Evolutionary conservation across 2,329 filamentous ascomycete species (phyloP).

Genomic region (Diplocarpon rosae): DNA sequence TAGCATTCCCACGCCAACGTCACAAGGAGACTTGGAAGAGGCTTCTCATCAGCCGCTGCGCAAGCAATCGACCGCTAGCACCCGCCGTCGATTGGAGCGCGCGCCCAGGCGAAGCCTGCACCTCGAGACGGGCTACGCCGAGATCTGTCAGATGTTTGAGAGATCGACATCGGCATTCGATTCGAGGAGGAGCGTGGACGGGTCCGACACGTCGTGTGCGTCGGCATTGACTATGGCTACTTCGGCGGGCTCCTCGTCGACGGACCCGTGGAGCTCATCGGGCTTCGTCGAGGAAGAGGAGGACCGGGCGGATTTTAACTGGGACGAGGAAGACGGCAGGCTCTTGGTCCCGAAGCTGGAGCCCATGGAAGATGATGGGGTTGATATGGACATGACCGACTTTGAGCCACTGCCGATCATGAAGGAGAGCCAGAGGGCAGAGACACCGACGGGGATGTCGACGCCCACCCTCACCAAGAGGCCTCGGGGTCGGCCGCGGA

Average conservation of each 20-base stretch:
- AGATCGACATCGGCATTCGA: constrained; percentile 12
- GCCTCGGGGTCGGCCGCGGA: constrained; percentile 70
- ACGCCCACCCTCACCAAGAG: constrained; percentile 36
- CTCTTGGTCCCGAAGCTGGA: constrained; percentile 44
- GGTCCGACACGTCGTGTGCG: constrained; percentile 20
- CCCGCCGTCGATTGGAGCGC: constrained; percentile 10
- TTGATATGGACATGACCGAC: constrained; percentile 43
- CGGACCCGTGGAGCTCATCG: constrained; percentile 24
- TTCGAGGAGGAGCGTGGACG: constrained; percentile 22
- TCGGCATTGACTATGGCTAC: constrained; percentile 22
- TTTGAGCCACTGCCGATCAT: constrained; percentile 35
- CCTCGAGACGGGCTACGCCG: constrained; percentile 9
- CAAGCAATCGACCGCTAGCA: constrained; percentile 1
- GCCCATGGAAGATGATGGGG: constrained; percentile 27
- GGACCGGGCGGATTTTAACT: constrained; percentile 17
- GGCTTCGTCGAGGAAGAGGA: constrained; percentile 21
- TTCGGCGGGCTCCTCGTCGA: constrained; percentile 20
- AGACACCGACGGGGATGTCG: constrained; percentile 9
- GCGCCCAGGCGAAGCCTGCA: constrained; percentile 10
- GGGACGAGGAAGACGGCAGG: constrained; percentile 29
- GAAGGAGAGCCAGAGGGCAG: constrained; percentile 24
- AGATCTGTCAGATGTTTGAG: constrained; percentile 15
- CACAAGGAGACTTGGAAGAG: constrained; percentile 20
- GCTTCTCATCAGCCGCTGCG: constrained; percentile 9
- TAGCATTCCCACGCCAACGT: constrained; percentile 15